A percentile compares a stretch with the other conserved stretches of the same genome.
phyloP scores from a whole-genome alignment of 441 rosid genomes.

The Sinapis alba region DNA sequence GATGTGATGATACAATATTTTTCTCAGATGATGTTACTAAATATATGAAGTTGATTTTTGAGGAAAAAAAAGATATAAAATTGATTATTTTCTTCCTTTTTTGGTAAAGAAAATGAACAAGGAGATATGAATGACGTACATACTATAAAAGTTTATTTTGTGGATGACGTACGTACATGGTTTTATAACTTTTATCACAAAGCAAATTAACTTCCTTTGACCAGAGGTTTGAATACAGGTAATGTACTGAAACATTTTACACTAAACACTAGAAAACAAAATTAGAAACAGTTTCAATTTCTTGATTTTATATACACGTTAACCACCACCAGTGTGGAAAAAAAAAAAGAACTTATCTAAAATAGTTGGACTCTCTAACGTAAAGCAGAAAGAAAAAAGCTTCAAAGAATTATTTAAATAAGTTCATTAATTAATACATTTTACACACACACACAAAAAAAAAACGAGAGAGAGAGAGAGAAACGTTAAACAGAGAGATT shows the following conservation, averaged over 20 bases:
- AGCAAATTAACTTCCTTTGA: slow-evolving; percentile 22
- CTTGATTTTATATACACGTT: slow-evolving; percentile 21
- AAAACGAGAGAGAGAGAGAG: slow-evolving; percentile 11
- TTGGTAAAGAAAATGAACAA: background rate
- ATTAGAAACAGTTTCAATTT: background rate
- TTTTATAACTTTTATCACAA: slow-evolving; percentile 1
- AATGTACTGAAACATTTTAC: slow-evolving; percentile 12
- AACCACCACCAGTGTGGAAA: background rate
- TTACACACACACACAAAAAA: slow-evolving; percentile 2
- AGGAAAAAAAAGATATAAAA: background rate
- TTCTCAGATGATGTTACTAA: background rate
- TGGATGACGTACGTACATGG: slow-evolving; percentile 4
- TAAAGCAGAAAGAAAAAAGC: background rate
- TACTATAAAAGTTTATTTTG: background rate
- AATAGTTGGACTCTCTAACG: background rate
- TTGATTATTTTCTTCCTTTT: background rate
- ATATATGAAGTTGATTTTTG: too few species aligned
- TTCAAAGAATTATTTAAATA: background rate
- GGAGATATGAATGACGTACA: background rate
- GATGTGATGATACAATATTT: background rate
- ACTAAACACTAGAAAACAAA: slow-evolving; percentile 19
- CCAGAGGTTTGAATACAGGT: slow-evolving; percentile 5
- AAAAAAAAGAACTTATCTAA: background rate
- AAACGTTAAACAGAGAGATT: background rate
- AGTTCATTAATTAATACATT: background rate